Conservation (phyloP, 257 asterid genomes). For the Fraxinus excelsior region DNA sequence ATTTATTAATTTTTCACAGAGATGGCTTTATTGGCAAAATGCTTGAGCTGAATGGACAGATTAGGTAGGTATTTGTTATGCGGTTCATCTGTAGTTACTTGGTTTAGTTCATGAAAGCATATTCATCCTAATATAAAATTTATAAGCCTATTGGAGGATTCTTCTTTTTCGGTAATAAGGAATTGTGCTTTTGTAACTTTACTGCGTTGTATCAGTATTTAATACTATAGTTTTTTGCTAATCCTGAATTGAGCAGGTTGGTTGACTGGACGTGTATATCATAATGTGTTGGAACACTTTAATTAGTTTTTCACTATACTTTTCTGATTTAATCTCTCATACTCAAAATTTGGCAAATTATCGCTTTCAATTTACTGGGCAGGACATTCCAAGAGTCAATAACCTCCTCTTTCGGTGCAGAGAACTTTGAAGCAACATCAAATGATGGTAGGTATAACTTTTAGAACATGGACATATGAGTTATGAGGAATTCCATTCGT, state of each 20-base stretch:
- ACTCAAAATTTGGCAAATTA: neutral
- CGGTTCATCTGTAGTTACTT: slow-evolving; percentile 3
- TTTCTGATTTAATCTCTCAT: slow-evolving; percentile 11
- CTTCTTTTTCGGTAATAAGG: no score
- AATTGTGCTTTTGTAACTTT: no score
- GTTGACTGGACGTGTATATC: slow-evolving; percentile 9
- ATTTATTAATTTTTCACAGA: slow-evolving; percentile 43
- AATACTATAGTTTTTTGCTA: neutral
- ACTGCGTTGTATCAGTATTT: neutral
- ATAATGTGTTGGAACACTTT: slow-evolving; percentile 21
- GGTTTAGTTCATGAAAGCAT: neutral
- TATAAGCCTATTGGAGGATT: no score
- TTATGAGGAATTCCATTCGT: slow-evolving; percentile 17
- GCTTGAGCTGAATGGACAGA: slow-evolving; percentile 63
- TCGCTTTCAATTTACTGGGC: slow-evolving; percentile 23
- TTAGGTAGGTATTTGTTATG: slow-evolving; percentile 50
- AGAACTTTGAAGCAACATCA: slow-evolving; percentile 34
- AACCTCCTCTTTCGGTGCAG: slow-evolving; percentile 32
- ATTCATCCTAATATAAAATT: no score
- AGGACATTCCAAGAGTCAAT: slow-evolving; percentile 65
- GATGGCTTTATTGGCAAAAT: slow-evolving; percentile 67
- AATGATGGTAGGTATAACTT: slow-evolving; percentile 41
- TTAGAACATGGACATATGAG: slow-evolving; percentile 8
- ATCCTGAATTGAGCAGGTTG: slow-evolving; percentile 5
- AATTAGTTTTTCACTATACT: neutral